phyloP scores from a whole-genome alignment of 2,329 filamentous ascomycete species.

The Apiospora sp. region DNA sequence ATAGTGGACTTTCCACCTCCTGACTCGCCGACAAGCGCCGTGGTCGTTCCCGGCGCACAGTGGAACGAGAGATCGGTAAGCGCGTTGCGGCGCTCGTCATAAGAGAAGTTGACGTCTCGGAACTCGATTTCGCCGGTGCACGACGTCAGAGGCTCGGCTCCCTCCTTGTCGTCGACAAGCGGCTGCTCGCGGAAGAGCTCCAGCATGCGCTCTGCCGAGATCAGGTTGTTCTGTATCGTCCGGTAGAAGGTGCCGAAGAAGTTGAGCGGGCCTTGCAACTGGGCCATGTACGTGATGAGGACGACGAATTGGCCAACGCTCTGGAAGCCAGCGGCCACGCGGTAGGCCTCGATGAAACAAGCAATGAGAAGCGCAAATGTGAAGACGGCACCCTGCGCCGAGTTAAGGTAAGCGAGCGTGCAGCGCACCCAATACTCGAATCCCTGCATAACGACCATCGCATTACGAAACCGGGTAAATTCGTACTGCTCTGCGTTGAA shows the following conservation, averaged over 20 bases:
- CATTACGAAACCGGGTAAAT: conserved; percentile 12
- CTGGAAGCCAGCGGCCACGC: conserved; percentile 63
- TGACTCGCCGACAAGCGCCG: conserved; percentile 69
- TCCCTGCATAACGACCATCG: conserved; percentile 46
- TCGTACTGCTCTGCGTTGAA: conserved; percentile 25
- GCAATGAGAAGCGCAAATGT: conserved; percentile 67
- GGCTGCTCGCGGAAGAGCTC: conserved; percentile 55
- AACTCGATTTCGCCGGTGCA: conserved; percentile 50
- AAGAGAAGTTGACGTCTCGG: conserved; percentile 52
- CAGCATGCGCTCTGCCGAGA: conserved; percentile 55
- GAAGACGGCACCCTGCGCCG: conserved; percentile 70
- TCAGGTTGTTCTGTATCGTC: conserved; percentile 54
- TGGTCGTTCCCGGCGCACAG: conserved; percentile 57
- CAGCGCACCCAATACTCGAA: conserved; percentile 64
- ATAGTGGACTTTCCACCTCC: conserved; percentile 70
- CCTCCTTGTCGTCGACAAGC: conserved; percentile 53
- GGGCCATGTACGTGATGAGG: conserved; percentile 48
- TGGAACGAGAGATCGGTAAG: conserved; percentile 52
- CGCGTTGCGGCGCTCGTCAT: conserved; percentile 40
- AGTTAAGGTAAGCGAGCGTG: conserved; percentile 66
- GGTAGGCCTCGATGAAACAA: conserved; percentile 62
- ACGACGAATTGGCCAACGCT: conserved; percentile 62
- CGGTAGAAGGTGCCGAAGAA: conserved; percentile 63
- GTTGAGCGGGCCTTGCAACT: conserved; percentile 60
- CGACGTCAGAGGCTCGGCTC: conserved; percentile 41